Percentiles rank a stretch among this genome's conserved stretches.
Evolutionary conservation across 2,329 filamentous ascomycete genomes (phyloP).

Genomic region (Phoma sp.): DNA sequence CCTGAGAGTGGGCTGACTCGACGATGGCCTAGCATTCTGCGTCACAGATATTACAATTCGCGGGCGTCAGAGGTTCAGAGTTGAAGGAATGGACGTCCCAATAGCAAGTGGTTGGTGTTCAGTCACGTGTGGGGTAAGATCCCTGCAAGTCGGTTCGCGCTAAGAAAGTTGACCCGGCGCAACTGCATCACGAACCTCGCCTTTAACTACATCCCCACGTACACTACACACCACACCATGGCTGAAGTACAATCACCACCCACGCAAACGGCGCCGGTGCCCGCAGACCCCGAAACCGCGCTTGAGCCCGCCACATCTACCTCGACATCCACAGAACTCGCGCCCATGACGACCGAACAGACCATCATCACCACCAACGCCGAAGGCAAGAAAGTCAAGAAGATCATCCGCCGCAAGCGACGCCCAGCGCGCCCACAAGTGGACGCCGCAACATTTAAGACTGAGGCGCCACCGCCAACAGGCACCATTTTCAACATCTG

Average conservation of each 20-base stretch:
- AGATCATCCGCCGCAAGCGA: conserved; percentile 90
- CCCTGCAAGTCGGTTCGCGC: background rate
- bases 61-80: too few species aligned
- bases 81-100: too few species aligned
- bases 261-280: conserved; percentile 25
- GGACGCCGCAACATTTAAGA: conserved; percentile 81
- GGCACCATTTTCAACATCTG: conserved; percentile 98
- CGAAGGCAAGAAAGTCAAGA: conserved; percentile 76
- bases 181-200: conserved; percentile 2
- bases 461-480: conserved; percentile 87
- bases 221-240: conserved; percentile 30
- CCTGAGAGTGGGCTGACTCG: too few species aligned
- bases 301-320: conserved; percentile 34
- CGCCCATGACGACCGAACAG: conserved; percentile 36
- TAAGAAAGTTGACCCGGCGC: conserved; percentile 16
- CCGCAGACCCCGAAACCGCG: conserved; percentile 8
- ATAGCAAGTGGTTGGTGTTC: too few species aligned
- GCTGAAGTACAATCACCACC: conserved; percentile 40
- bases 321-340: conserved; percentile 32
- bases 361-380: conserved; percentile 48
- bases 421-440: conserved; percentile 90
- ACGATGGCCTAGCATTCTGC: too few species aligned
- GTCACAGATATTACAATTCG: too few species aligned
- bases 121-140: background rate
- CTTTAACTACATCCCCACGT: background rate